Base-by-base conservation (phyloP, 1,284 basidiomycete genomes). In the Ustilago hordei region DNA sequence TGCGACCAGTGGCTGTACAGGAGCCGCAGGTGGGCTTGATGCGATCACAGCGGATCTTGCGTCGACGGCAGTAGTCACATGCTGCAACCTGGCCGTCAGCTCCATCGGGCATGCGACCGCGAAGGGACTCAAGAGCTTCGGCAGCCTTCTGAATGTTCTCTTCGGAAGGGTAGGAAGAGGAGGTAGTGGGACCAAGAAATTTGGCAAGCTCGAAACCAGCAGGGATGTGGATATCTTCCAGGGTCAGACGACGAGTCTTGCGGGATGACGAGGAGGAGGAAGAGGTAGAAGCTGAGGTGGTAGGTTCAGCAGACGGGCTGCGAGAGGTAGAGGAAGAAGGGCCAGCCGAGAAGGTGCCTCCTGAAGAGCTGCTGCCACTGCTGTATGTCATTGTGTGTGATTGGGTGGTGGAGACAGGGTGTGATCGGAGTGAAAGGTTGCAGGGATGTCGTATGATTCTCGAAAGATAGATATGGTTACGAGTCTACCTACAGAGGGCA, bases 31-130 rank as follows among this genome's bases (percentile, higher is more conserved):
- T 80, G 12, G 78, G 78, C 56, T 80, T 80, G 57, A 31, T 60
- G 17, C 78, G 78, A 45, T 80, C 66, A 38, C 78, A 80, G 2
- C 69, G 69, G 38, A 77, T 77, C 69, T 77, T 77, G n/a, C 75
- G 69, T 15, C 75, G 62, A 13, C 75, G 59, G 39, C 75, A 77
- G 54, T 77, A 77, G 45, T 77, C 75, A 34, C 75, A 77, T 4
- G 75, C 75, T 4, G 75, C 75, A 2, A 77, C 75, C 34, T 73
- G 75, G n/a, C 75, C 75, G 11, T 77, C 75, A 3, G 69, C 69
- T n/a, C 69, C 75, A 55, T 69, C 69, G 23, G 75, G 69, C 75
- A 77, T 72, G 23, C 69, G 69, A 15, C 75, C 69, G 34, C 75
- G 75, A 4, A 77, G 66, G 8, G 75, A 77, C 41, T 77, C 59